phyloP scores from a whole-genome alignment of 345 rosid species.

The Tarenaya hassleriana region DNA sequence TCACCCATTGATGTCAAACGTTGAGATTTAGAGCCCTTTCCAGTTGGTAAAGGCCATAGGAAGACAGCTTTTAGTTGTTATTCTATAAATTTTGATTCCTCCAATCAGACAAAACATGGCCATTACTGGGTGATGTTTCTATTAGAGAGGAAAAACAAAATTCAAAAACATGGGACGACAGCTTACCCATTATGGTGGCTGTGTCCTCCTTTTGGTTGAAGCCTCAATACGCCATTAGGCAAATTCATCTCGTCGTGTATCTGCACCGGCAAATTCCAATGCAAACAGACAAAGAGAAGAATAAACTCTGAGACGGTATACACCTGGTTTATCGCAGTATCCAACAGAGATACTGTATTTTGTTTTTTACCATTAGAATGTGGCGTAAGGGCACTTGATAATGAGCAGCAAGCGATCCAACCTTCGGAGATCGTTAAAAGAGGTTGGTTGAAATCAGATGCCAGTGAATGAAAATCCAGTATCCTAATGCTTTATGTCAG shows the following conservation, averaged over 20 bases:
- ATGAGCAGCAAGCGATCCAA: slow-evolving; percentile 86
- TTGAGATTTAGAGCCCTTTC: background rate
- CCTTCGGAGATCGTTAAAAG: slow-evolving; percentile 31
- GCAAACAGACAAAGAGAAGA: background rate
- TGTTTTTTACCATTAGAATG: slow-evolving; percentile 53
- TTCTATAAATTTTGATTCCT: no score
- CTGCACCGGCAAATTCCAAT: slow-evolving; percentile 25
- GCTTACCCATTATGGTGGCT: slow-evolving; percentile 82
- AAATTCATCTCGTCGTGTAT: slow-evolving; percentile 80
- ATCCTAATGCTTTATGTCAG: background rate
- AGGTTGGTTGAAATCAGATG: background rate
- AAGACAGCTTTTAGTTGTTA: no score
- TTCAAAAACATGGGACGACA: background rate
- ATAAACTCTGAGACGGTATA: background rate
- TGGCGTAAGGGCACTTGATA: slow-evolving; percentile 84
- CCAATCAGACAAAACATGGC: no score
- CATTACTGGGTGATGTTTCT: no score
- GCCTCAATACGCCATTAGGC: slow-evolving; percentile 71
- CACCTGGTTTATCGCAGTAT: background rate
- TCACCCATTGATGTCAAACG: background rate
- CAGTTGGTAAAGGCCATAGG: no score
- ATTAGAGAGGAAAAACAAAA: no score
- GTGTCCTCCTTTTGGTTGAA: slow-evolving; percentile 81
- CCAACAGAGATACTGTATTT: background rate
- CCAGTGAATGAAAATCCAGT: background rate